Evolutionary conservation across 1,139 yeast genomes (phyloP), one percentile per base, ranked within the genome.

Genomic region (Nakaseomyces uthaithaninus): DNA sequence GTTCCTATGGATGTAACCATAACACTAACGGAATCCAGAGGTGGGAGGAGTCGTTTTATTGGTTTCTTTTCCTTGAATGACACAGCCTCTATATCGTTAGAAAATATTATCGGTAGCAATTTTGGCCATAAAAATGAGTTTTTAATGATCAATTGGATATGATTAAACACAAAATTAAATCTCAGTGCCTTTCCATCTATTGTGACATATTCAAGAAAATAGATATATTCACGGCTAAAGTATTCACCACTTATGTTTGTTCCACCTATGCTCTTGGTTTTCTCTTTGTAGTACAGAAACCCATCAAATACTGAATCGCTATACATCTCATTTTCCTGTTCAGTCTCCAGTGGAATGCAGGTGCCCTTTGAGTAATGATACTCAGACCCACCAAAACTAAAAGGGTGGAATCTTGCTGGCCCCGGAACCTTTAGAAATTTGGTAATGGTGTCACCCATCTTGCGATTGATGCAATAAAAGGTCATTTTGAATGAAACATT

Each of bases 1-100:
- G 46, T 27, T 10, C 51, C 51, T 22, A 48, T 39, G 3, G 50
- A 41, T 18, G 46, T 42, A 10, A 48, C 34, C 50, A 48, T 45
- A 2, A 47, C 43, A n/a, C 41, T 28, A 11, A 48, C 37, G 16
- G 39, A 36, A 25, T 42, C 36, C 11, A 48, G 15, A 8, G 31
- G 34, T 7, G 51, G 50, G 4, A 48, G 33, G 12, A 10, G 14
- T 6, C 16, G 37, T 7, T 19, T 27, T 14, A 12, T 18, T 15
- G 37, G 35, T 16, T 25, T 30, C 14, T 24, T 18, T 11, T 18
- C 19, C n/a, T 28, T 28, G 20, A 26, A 12, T 9, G 45, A 41
- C 11, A 28, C 26, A 20, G 40, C 18, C 15, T 31, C 17, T 14
- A 35, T 34, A 14, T 42, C 39, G 9, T 38, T 37, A 7, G 43